Conservation (phyloP, 169 alveolate genomes). For the Eimeria maxima region DNA sequence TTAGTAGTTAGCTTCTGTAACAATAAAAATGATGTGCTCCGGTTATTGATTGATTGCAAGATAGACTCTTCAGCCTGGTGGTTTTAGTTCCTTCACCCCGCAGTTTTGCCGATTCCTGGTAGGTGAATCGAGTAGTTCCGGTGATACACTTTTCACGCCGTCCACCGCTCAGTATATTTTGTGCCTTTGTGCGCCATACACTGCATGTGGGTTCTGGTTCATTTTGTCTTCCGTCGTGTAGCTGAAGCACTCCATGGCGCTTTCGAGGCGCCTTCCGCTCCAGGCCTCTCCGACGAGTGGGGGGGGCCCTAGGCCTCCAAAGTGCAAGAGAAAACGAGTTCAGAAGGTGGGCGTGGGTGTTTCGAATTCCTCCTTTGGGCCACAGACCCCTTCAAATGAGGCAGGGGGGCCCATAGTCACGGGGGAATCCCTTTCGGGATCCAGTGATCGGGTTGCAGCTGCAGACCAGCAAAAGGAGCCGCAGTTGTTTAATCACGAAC, state of each 20-base stretch:
- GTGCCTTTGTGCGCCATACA: not conserved
- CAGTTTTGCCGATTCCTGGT: not conserved
- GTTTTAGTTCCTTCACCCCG: not conserved
- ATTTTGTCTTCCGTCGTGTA: not conserved
- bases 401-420: not conserved
- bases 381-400: not conserved
- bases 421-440: not conserved
- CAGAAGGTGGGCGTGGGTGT: not conserved
- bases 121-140: not conserved
- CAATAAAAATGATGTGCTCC: not conserved
- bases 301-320: not conserved
- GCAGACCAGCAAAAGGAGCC: not conserved
- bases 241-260: conserved; percentile 39
- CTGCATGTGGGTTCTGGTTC: not conserved
- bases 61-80: not conserved
- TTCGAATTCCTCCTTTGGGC: not conserved
- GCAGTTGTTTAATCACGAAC: not conserved
- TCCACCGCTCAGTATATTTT: not conserved
- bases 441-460: not conserved
- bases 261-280: conserved; percentile 31
- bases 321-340: not conserved
- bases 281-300: not conserved
- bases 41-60: not conserved
- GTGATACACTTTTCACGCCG: not conserved
- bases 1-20: not conserved